These are phyloP conservation scores for Colletotrichum sansevieriae DNA, from an alignment of 2,329 filamentous ascomycete species.

Conservation along the genomic window DNA sequence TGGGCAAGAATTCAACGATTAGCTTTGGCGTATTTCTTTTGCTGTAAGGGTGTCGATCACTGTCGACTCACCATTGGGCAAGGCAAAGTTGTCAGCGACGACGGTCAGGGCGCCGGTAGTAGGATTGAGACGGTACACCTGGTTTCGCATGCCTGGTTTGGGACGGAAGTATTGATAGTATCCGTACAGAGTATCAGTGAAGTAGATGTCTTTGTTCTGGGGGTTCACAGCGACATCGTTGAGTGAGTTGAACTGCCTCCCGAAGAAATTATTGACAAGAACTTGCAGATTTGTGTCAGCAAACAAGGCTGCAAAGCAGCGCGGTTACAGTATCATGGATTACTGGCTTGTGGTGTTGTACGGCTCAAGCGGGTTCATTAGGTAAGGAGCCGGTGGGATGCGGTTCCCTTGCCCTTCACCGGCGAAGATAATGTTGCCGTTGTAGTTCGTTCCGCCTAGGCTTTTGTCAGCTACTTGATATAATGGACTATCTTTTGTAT, in stretches of 20 bases:
- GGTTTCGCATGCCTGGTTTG: slow-evolving; percentile 64
- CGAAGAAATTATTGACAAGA: slow-evolving; percentile 71
- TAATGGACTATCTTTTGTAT: accelerated
- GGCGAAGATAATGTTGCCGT: slow-evolving; percentile 61
- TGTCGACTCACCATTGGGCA: slow-evolving; percentile 60
- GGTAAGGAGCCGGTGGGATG: slow-evolving; percentile 54
- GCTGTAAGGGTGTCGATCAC: too few species aligned
- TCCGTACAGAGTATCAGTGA: slow-evolving; percentile 73
- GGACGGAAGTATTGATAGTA: slow-evolving; percentile 70
- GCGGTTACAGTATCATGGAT: not conserved
- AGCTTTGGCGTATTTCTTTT: not conserved
- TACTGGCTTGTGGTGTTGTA: slow-evolving; percentile 64
- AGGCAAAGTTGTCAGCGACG: slow-evolving; percentile 68
- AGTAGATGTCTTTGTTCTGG: slow-evolving; percentile 70
- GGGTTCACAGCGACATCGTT: slow-evolving; percentile 70
- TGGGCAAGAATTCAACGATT: slow-evolving; percentile 44
- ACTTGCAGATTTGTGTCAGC: slow-evolving; percentile 46
- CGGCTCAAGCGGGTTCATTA: slow-evolving; percentile 60
- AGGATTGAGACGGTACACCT: slow-evolving; percentile 70
- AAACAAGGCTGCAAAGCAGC: not conserved
- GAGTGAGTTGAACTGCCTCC: slow-evolving; percentile 70
- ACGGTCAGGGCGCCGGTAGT: slow-evolving; percentile 63
- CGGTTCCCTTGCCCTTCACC: slow-evolving; percentile 63
- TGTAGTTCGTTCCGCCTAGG: slow-evolving; percentile 63
- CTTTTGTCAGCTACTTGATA: not conserved